These are phyloP conservation scores for Drechslerella dactyloides DNA, from an alignment of 2,329 filamentous ascomycete genomes.

Conservation along the genomic window DNA sequence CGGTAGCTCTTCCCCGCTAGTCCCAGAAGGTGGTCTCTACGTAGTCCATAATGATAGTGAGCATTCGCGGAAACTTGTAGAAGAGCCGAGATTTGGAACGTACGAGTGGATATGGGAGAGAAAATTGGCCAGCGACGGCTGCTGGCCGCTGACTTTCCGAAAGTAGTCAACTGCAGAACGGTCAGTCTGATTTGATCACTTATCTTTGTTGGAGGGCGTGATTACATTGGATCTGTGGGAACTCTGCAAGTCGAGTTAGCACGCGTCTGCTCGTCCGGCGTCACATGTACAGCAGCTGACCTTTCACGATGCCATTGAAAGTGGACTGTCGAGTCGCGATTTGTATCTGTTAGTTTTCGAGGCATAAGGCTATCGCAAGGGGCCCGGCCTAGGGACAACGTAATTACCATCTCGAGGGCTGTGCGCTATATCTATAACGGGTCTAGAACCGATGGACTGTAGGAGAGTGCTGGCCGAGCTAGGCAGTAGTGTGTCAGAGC, in stretches of 20 bases:
- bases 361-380: too few relatives aligned
- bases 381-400: too few relatives aligned
- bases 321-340: slow-evolving; percentile 67
- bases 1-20: slow-evolving; percentile 70
- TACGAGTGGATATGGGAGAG: slow-evolving; percentile 80
- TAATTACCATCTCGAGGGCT: too few relatives aligned
- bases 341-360: too few relatives aligned
- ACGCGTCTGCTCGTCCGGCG: not conserved
- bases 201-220: slow-evolving; percentile 17
- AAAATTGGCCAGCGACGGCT: slow-evolving; percentile 78
- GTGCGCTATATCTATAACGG: too few relatives aligned
- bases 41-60: not conserved
- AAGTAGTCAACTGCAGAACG: slow-evolving; percentile 78
- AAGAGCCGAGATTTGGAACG: not conserved
- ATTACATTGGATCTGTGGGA: slow-evolving; percentile 75
- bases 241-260: slow-evolving; percentile 63
- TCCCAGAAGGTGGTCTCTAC: slow-evolving; percentile 81
- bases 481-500: too few relatives aligned
- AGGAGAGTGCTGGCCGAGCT: too few relatives aligned
- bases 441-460: too few relatives aligned
- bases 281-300: slow-evolving; percentile 52
- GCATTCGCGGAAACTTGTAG: not conserved
- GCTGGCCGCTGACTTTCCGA: slow-evolving; percentile 63
- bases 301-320: slow-evolving; percentile 71
- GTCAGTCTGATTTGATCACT: not conserved